These are phyloP conservation scores for Hypoxylon sp. DNA, from an alignment of 2,329 filamentous ascomycete species.

Conservation along the genomic window DNA sequence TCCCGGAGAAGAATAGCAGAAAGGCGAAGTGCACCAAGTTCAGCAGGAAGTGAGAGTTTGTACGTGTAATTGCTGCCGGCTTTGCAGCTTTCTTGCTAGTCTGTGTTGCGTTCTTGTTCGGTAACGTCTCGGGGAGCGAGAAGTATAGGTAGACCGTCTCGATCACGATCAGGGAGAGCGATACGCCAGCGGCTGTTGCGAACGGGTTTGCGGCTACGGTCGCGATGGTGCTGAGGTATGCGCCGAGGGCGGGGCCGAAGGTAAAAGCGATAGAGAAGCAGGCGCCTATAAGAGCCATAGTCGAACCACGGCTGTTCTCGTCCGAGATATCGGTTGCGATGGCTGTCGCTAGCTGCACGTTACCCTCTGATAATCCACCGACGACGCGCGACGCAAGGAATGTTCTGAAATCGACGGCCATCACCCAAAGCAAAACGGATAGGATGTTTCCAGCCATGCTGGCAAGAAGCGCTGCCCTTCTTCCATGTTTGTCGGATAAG, in stretches of 20 bases:
- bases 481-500: slow-evolving; percentile 88
- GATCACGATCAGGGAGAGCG: slow-evolving; percentile 80
- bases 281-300: slow-evolving; percentile 94
- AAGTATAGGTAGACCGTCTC: slow-evolving; percentile 91
- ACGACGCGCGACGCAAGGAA: slow-evolving; percentile 94
- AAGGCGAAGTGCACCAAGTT: slow-evolving; percentile 90
- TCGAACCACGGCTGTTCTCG: slow-evolving; percentile 81
- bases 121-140: slow-evolving; percentile 85
- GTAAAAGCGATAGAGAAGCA: slow-evolving; percentile 99
- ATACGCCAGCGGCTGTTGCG: slow-evolving; percentile 89
- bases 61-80: slow-evolving; percentile 58
- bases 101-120: slow-evolving; percentile 58
- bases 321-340: slow-evolving; percentile 97
- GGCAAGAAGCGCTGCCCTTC: slow-evolving; percentile 84
- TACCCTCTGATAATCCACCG: slow-evolving; percentile 93
- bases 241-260: slow-evolving; percentile 91
- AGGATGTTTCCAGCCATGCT: slow-evolving; percentile 94
- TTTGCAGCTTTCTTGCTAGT: slow-evolving; percentile 39
- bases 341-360: slow-evolving; percentile 93
- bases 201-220: slow-evolving; percentile 90
- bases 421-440: slow-evolving; percentile 93
- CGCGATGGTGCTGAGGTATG: slow-evolving; percentile 80
- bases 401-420: slow-evolving; percentile 91
- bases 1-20: slow-evolving; percentile 95
- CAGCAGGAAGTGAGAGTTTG: slow-evolving; percentile 83